These are phyloP conservation scores for Apiotrichum mycotoxinovorans DNA, from an alignment of 1,284 basidiomycete genomes.

Conservation along the genomic window DNA sequence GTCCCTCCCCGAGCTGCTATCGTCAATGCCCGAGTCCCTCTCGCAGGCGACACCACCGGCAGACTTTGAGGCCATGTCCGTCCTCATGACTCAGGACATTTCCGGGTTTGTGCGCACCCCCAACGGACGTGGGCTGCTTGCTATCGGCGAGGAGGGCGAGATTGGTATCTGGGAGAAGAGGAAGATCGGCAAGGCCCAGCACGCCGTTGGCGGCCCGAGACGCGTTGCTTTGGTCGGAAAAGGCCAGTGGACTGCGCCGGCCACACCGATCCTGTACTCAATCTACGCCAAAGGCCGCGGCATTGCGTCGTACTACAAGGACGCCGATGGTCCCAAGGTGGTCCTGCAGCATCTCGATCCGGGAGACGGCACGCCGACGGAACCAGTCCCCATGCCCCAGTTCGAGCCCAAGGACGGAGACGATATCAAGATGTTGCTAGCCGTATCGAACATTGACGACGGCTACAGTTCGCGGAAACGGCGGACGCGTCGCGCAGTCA, in stretches of 20 bases:
- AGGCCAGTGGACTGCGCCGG: slow-evolving; percentile 33
- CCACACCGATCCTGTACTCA: slow-evolving; percentile 24
- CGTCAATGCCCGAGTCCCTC: slow-evolving; percentile 15
- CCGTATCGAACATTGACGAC: slow-evolving; percentile 49
- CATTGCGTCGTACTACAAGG: slow-evolving; percentile 36
- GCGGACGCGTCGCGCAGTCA: slow-evolving; percentile 37
- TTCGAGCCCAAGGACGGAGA: slow-evolving; percentile 34
- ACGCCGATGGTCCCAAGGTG: slow-evolving; percentile 20
- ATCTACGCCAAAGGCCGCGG: slow-evolving; percentile 48
- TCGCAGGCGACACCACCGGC: background rate
- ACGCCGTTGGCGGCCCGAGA: slow-evolving; percentile 3
- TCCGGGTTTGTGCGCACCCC: slow-evolving; percentile 45
- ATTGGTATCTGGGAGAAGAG: slow-evolving; percentile 43
- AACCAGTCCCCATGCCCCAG: slow-evolving; percentile 34
- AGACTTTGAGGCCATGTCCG: slow-evolving; percentile 18
- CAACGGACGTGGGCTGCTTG: slow-evolving; percentile 46
- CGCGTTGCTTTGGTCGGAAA: slow-evolving; percentile 33
- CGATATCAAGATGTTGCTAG: slow-evolving; percentile 40
- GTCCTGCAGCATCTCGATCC: slow-evolving; percentile 42
- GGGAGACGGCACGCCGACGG: slow-evolving; percentile 21
- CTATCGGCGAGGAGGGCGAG: slow-evolving; percentile 37
- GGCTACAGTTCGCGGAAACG: slow-evolving; percentile 35
- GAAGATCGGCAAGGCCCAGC: slow-evolving; percentile 27
- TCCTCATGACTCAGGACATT: slow-evolving; percentile 34
- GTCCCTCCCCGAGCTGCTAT: slow-evolving; percentile 24